Base-by-base conservation (phyloP, 2,329 filamentous ascomycete species). In the Aspergillus versicolor region DNA sequence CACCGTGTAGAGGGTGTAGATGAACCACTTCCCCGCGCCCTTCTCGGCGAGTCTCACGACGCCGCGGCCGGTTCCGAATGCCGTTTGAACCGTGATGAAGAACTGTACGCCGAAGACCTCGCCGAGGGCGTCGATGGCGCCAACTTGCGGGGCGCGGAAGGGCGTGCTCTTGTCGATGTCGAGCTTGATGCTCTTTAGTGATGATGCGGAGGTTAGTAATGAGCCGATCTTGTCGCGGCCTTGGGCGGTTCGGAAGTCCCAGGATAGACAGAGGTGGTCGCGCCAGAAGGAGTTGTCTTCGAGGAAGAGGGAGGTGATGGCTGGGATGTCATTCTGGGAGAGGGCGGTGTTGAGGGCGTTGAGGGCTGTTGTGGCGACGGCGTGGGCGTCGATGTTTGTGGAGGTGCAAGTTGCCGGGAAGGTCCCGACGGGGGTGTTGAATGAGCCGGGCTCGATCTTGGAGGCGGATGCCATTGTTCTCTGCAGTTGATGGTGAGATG, bases 1-100 rank as follows among this genome's bases (percentile, higher is more conserved):
- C 0, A 78, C 76, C 0, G 87, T 89, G 65, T 84, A 89, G 0
- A 90, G 64, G 1, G 84, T 86, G 60, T 84, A 88, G 0, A 84
- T 81, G 66, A 85, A 87, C 86, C 85, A 89, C 5, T 72, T 56
- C 3, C 69, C 71, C 1, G n/a, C 38, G 0, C 70, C 72, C 5
- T 72, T 67, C 59, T 76, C 70, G 0, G 73, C 71, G 0, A 89
- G 68, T 3, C 84, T 75, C 0, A 82, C 75, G 1, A 89, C 62
- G 1, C 87, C 88, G 1, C 78, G 71, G 0, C 86, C 88, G 0
- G 63, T 62, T 0, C 87, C 87, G 1, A 83, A 63, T 5, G 76
- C 72, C 0, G 82, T 87, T 3, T 82, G 76, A 19, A 86, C 72
- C 0, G 69, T 77, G 49, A 87, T 71, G 62, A 85, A 87, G 57